phyloP scores from a whole-genome alignment of 148 eudicot genomes.

The Polygonum aviculare region DNA sequence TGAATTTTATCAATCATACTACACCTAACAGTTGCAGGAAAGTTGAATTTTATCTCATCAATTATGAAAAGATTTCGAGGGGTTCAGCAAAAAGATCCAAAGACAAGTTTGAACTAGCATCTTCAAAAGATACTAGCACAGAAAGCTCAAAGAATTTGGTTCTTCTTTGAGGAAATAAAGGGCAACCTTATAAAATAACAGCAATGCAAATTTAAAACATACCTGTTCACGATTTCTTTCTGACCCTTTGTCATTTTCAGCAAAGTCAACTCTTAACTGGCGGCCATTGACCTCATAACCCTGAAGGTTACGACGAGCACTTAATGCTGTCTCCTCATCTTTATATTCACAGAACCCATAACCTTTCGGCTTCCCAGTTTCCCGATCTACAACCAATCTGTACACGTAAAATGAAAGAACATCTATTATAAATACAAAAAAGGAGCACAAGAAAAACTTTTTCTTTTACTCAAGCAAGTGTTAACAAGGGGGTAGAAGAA shows the following conservation, averaged over 20 bases:
- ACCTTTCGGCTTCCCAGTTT: constrained; percentile 98
- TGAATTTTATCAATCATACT: neutral
- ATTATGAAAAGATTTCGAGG: neutral
- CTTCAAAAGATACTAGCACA: neutral
- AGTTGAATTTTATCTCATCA: neutral
- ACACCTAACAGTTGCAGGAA: neutral
- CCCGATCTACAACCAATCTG: constrained; percentile 94
- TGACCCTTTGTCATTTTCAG: constrained; percentile 88
- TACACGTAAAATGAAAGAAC: constrained; percentile 9
- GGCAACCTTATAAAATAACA: neutral
- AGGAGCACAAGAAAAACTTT: neutral
- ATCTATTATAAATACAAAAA: neutral
- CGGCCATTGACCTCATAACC: constrained; percentile 96
- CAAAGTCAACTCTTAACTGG: constrained; percentile 95
- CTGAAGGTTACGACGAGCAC: constrained; percentile 98
- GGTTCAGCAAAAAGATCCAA: neutral
- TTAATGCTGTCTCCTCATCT: constrained; percentile 97
- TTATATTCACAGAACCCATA: constrained; percentile 98
- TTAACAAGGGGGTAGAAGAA: too few relatives aligned
- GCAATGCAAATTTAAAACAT: neutral
- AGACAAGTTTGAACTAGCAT: neutral
- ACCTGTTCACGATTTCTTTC: constrained; percentile 89
- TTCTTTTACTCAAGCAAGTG: neutral
- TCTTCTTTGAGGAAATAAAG: neutral
- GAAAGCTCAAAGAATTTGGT: neutral